Evolutionary conservation across 2,329 filamentous ascomycete species (phyloP).

Genomic region (Colletotrichum lini): DNA sequence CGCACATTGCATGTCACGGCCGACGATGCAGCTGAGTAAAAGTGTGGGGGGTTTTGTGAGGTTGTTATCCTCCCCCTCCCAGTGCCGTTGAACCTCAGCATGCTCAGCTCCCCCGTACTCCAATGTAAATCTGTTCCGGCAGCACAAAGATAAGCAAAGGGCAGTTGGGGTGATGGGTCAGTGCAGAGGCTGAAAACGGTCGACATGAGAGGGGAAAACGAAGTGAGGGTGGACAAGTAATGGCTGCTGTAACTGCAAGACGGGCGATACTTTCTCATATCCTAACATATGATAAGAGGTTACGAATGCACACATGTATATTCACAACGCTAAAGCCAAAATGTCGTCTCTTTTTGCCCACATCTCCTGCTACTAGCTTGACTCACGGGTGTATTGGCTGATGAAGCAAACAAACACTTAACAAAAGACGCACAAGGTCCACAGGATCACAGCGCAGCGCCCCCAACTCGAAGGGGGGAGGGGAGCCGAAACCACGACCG

Average conservation of each 20-base stretch:
- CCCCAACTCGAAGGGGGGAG: slow-evolving; percentile 1
- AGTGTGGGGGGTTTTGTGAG: neutral
- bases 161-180: slow-evolving; percentile 27
- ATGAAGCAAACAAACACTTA: neutral
- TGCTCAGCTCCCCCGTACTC: neutral
- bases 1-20: neutral
- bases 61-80: neutral
- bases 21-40: neutral
- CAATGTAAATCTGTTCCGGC: neutral
- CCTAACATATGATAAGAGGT: slow-evolving; percentile 1
- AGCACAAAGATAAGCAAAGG: slow-evolving; percentile 1
- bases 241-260: neutral
- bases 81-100: neutral
- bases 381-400: neutral
- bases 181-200: slow-evolving; percentile 29
- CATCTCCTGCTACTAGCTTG: slow-evolving; percentile 4
- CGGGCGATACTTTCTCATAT: neutral
- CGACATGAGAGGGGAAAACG: neutral
- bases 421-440: neutral
- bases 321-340: neutral
- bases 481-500: neutral
- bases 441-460: neutral
- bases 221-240: neutral
- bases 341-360: neutral
- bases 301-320: slow-evolving; percentile 3